Evolutionary conservation across 306 rosid genomes (phyloP).

Genomic region (Erythrophleum fordii): DNA sequence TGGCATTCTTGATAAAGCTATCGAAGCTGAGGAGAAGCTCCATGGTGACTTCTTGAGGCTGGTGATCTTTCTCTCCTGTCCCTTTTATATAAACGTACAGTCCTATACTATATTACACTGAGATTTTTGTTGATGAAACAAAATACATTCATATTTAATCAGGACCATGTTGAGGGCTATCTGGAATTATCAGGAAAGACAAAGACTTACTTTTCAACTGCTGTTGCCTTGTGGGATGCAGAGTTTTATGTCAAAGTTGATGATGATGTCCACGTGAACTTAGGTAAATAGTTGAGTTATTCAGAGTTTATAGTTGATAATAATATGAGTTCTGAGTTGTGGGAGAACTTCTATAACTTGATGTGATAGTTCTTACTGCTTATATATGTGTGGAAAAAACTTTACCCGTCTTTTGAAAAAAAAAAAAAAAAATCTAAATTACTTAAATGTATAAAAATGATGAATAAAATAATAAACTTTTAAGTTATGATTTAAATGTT

Average conservation of each 20-base stretch:
- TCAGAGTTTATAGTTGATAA: not conserved
- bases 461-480: too few species aligned
- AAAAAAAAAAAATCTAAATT: not conserved
- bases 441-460: not conserved
- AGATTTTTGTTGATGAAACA: conserved; percentile 26
- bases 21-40: conserved; percentile 78
- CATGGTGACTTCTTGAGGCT: conserved; percentile 84
- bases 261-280: conserved; percentile 87
- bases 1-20: conserved; percentile 80
- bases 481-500: too few species aligned
- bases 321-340: not conserved
- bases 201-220: conserved; percentile 60
- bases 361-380: not conserved
- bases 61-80: conserved; percentile 56
- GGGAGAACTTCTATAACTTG: not conserved
- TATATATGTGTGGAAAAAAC: not conserved
- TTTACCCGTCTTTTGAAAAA: not conserved
- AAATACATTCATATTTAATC: conserved; percentile 34
- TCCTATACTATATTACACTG: conserved; percentile 1
- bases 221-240: conserved; percentile 71
- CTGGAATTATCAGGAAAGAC: conserved; percentile 69
- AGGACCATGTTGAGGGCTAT: conserved; percentile 70
- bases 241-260: conserved; percentile 86
- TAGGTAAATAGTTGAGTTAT: conserved; percentile 54
- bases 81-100: conserved; percentile 29